These are phyloP conservation scores for Penicillium robsamsonii DNA, from an alignment of 495 filamentous ascomycete genomes.

Conservation along the genomic window DNA sequence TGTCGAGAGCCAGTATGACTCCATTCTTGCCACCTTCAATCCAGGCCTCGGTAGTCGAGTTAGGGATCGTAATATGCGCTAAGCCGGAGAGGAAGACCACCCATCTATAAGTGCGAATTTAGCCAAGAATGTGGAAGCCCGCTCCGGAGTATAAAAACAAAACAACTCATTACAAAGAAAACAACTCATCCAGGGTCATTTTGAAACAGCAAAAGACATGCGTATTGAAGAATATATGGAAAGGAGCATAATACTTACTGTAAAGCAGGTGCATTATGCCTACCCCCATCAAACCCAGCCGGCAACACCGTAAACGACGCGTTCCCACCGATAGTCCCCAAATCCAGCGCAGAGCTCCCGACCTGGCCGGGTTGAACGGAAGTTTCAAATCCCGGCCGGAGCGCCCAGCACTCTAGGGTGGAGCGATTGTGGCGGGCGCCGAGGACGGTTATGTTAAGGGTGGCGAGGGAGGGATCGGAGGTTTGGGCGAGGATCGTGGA, in stretches of 20 bases:
- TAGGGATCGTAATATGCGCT: slow-evolving; percentile 50
- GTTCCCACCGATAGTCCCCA: slow-evolving; percentile 36
- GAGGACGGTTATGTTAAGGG: slow-evolving; percentile 45
- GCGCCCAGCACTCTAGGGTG: slow-evolving; percentile 55
- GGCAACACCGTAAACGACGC: slow-evolving; percentile 44
- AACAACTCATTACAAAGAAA: not conserved
- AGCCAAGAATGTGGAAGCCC: not conserved
- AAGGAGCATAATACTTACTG: slow-evolving; percentile 40
- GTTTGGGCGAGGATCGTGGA: slow-evolving; percentile 17
- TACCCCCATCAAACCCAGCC: slow-evolving; percentile 45
- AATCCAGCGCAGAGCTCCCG: slow-evolving; percentile 32
- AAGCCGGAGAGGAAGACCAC: slow-evolving; percentile 51
- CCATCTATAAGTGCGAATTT: slow-evolving; percentile 36
- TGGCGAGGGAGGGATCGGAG: slow-evolving; percentile 10
- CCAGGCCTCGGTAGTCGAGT: slow-evolving; percentile 36
- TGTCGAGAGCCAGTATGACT: slow-evolving; percentile 50
- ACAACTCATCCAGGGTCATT: not conserved
- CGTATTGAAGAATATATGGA: not conserved
- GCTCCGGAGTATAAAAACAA: too few relatives aligned
- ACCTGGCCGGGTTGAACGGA: slow-evolving; percentile 44
- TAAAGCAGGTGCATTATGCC: slow-evolving; percentile 49
- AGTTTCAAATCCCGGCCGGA: slow-evolving; percentile 38
- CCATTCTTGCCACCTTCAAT: slow-evolving; percentile 48
- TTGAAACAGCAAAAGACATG: not conserved
- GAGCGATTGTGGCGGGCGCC: slow-evolving; percentile 40